Base-by-base conservation (phyloP, 2,329 filamentous ascomycete genomes). In the Lachnellula arida region DNA sequence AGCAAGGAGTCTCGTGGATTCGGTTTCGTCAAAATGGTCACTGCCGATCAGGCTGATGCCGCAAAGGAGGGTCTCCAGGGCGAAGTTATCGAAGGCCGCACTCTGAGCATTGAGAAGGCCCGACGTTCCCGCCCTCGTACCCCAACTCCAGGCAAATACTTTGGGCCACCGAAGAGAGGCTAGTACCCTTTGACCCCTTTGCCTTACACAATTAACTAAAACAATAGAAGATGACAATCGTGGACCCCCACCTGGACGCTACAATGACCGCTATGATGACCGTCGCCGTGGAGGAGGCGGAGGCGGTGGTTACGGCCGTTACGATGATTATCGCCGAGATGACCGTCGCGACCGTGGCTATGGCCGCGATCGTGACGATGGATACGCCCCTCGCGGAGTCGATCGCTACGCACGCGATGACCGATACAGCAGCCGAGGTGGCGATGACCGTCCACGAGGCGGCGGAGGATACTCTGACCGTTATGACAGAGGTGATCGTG, bases 21-120 rank as follows among this genome's bases (percentile, higher is more conserved):
- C 65, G 94, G 94, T 55, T 99, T 99, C 78, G 94, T 99, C 73
- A 97, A 99, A 80, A 97, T 99, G 93, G 86, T 91, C 59, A 95
- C 91, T 56, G 84, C 90, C 49, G 93, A 97, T 54, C 89, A 96
- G 75, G 94, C 94, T 62, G 94, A 99, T 74, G 92, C 94, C 65
- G 94, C 94, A 65, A 96, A 94, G 79, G 94, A 97, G 70, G 93
- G 89, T 53, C 82, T 99, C 34, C 93, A 97, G 74, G 93, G 93
- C 70, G 93, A 97, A 74, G 84, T 91, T 65, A 91, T 97, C 63
- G 93, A 99, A 71, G 94, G 94, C 59, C 89, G 94, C 67, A 97
- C 92, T 60, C 78, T 99, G 68, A 97, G 92, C 81, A 97, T 99
- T 65, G 94, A 99, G 81, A 99, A 97, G 82, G 94, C 94, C 69